A percentile compares a stretch with the other conserved stretches of the same genome.
phyloP scores from a whole-genome alignment of 495 filamentous ascomycete species.

The Xylaria bambusicola region DNA sequence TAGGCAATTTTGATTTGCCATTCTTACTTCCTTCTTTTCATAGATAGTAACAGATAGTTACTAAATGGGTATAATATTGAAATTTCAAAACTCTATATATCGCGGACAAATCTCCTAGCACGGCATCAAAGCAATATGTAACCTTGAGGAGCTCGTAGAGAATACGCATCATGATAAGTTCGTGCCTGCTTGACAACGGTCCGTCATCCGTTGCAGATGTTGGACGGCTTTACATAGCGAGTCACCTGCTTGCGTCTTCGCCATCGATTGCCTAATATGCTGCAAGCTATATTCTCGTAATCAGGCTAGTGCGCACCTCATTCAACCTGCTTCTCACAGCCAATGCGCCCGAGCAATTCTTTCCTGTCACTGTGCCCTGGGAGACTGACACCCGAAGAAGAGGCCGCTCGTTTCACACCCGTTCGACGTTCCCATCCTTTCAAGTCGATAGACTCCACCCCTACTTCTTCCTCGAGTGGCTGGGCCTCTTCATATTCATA shows the following conservation, averaged over 20 bases:
- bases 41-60: too few relatives aligned
- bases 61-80: conserved; percentile 31
- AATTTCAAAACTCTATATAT: conserved; percentile 36
- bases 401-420: conserved; percentile 46
- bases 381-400: conserved; percentile 60
- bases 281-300: background rate
- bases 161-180: too few relatives aligned
- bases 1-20: too few relatives aligned
- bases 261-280: conserved; percentile 3
- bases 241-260: background rate
- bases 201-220: too few relatives aligned
- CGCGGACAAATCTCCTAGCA: conserved; percentile 18
- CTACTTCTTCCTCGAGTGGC: conserved; percentile 66
- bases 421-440: conserved; percentile 52
- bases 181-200: too few relatives aligned
- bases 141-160: too few relatives aligned
- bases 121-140: too few relatives aligned
- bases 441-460: conserved; percentile 61
- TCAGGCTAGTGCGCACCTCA: conserved; percentile 24
- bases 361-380: conserved; percentile 72
- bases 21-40: too few relatives aligned
- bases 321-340: conserved; percentile 68
- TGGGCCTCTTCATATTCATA: conserved; percentile 48
- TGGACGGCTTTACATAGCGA: conserved; percentile 3
- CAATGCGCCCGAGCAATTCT: conserved; percentile 70